Evolutionary conservation across 192 early-diverging fungal genomes (phyloP).

Genomic region (Dimargaris verticillata): DNA sequence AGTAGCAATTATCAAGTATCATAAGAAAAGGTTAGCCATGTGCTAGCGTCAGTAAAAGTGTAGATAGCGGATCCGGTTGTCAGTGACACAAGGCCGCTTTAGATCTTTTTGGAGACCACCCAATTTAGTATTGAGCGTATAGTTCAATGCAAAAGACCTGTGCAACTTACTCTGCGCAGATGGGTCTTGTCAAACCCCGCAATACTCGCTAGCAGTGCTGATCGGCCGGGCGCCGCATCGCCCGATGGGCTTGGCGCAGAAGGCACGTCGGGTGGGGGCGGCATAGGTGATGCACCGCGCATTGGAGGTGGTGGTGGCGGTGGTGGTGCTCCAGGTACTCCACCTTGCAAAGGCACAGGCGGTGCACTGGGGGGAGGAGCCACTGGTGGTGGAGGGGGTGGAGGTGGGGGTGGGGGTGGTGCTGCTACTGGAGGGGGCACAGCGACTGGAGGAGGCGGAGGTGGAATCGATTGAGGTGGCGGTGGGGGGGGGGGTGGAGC

Average conservation of each 20-base stretch:
- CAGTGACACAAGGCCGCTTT: no score
- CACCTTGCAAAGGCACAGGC: slow-evolving; percentile 5
- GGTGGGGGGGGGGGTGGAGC: slow-evolving; percentile 11
- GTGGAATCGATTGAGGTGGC: slow-evolving; percentile 13
- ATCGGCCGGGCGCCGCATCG: slow-evolving; percentile 10
- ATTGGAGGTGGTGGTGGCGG: slow-evolving; percentile 16
- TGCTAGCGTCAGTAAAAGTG: no score
- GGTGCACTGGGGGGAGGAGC: slow-evolving; percentile 11
- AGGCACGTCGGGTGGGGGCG: no score
- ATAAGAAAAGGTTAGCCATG: no score
- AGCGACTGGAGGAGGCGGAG: slow-evolving; percentile 13
- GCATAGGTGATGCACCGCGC: not conserved
- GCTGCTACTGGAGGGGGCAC: slow-evolving; percentile 6
- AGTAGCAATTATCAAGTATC: no score
- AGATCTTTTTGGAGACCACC: no score
- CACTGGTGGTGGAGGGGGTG: slow-evolving; percentile 11
- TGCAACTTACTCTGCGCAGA: not conserved
- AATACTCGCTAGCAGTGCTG: slow-evolving; percentile 12
- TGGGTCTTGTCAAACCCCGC: slow-evolving; percentile 5
- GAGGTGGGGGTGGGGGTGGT: slow-evolving; percentile 1
- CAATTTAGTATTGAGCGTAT: no score
- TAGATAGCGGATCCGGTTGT: no score
- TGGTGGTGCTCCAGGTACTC: slow-evolving; percentile 8
- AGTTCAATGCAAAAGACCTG: no score
- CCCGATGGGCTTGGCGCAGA: slow-evolving; percentile 3